Evolutionary conservation across 2,329 filamentous ascomycete genomes (phyloP), one percentile per base, ranked within the genome.

Genomic region (Acephala macrosclerotiorum): DNA sequence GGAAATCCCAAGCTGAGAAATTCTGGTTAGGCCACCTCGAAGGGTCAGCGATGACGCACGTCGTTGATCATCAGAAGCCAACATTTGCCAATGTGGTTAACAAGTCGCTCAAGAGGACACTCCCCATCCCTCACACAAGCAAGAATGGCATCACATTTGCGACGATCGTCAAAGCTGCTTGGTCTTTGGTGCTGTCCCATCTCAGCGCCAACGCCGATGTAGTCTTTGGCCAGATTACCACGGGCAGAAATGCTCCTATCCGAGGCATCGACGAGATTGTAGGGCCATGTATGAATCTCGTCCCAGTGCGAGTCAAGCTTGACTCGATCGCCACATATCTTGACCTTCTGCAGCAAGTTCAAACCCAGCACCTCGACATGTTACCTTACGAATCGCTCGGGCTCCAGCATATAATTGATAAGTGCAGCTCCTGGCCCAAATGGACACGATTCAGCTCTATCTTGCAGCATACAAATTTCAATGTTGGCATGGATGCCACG

Each of bases 271-370:
- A 78, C 29, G 68, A 77, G 25, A 79, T 81, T 58, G 76, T 78
- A 63, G 80, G 80, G 0, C 80, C 80, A 6, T 79, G 79, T 72
- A 79, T 81, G 63, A 79, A 79, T 8, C 80, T 80, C 1, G 73
- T 81, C 11, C 80, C 80, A 11, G 73, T 81, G 18, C 76, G 79
- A 22, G 74, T 80, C 53, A 68, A 69, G 5, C 63, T 79, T 14
- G 71, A 73, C 77, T 22, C 72, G 71, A 25, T 66, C 72, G 6
- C 72, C 74, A 36, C 70, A 67, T n/a, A 8, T 71, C 73, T 3
- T 72, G 79, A 16, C 29, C 84, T 81, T 60, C 74, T 87, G 22
- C 75, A 81, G 26, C 70, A 75, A 4, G 75, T 86, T 2, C 82
- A 86, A 26, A 74, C 80, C 29, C 77, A 80, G 49, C 81, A 80